A percentile compares a stretch with the other conserved stretches of the same genome.
These are phyloP conservation scores for Yamadazyma membranifaciens DNA, from an alignment of 1,139 yeast genomes.

Conservation along the genomic window DNA sequence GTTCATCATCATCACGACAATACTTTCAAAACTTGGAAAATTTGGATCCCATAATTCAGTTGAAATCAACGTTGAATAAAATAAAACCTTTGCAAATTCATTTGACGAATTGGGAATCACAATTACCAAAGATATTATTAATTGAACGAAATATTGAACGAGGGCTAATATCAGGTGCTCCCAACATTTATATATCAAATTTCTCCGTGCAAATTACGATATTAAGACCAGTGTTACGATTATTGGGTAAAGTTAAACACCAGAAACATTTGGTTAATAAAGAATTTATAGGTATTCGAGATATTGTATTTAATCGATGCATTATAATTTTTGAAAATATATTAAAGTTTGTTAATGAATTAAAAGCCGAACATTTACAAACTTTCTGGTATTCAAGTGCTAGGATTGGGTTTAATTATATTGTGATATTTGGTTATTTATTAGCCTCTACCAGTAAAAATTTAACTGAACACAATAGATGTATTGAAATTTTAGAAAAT, in stretches of 20 bases:
- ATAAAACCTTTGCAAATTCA: conserved; percentile 15
- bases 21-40: conserved; percentile 8
- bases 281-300: conserved; percentile 15
- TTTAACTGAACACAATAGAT: conserved; percentile 10
- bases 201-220: conserved; percentile 14
- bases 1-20: conserved; percentile 8
- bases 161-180: conserved; percentile 16
- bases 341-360: conserved; percentile 12
- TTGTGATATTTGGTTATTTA: conserved; percentile 14
- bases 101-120: conserved; percentile 13
- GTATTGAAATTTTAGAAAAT: conserved; percentile 14
- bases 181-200: conserved; percentile 16
- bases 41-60: conserved; percentile 9
- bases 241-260: conserved; percentile 9
- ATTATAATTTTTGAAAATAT: conserved; percentile 13
- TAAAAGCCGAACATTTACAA: conserved; percentile 17
- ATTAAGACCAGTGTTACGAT: conserved; percentile 13
- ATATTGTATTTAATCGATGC: conserved; percentile 13
- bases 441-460: conserved; percentile 11
- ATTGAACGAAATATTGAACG: conserved; percentile 14
- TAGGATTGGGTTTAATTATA: conserved; percentile 14
- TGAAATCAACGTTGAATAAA: conserved; percentile 11
- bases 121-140: conserved; percentile 11
- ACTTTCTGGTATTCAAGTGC: conserved; percentile 18
- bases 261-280: conserved; percentile 8